Conservation (phyloP, 768 basidiomycete species). For the Naganishia kalamii region DNA sequence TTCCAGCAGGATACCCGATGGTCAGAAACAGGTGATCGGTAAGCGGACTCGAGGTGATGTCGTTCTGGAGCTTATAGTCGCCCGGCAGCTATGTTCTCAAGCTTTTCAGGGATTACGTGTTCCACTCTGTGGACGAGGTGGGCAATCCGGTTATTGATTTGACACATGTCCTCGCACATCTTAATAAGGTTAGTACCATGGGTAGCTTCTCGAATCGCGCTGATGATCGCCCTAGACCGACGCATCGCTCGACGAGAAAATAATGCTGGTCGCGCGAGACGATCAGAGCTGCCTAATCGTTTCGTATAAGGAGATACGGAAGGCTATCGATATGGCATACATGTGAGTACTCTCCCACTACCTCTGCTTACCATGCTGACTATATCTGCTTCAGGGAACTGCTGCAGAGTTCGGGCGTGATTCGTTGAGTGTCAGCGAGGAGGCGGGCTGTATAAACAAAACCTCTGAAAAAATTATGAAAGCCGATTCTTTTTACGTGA, state of each 20-base stretch:
- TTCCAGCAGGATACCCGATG: slow-evolving; percentile 93
- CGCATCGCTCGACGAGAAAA: slow-evolving; percentile 81
- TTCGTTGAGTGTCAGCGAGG: slow-evolving; percentile 5
- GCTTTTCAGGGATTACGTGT: slow-evolving; percentile 95
- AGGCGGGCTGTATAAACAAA: slow-evolving; percentile 17
- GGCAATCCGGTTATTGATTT: slow-evolving; percentile 84
- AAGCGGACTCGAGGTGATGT: not conserved
- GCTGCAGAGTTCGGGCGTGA: slow-evolving; percentile 12
- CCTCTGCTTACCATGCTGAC: not conserved
- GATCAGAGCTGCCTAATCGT: slow-evolving; percentile 94
- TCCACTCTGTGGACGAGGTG: slow-evolving; percentile 89
- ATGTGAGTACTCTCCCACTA: slow-evolving; percentile 52
- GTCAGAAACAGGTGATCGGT: slow-evolving; percentile 94
- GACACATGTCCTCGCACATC: slow-evolving; percentile 78
- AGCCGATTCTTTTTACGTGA: not conserved
- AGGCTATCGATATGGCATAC: slow-evolving; percentile 76
- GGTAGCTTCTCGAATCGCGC: not conserved
- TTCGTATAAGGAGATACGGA: slow-evolving; percentile 82
- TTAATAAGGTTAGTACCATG: slow-evolving; percentile 70
- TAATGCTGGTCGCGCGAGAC: slow-evolving; percentile 91
- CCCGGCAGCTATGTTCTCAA: slow-evolving; percentile 74
- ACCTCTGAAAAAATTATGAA: slow-evolving; percentile 19
- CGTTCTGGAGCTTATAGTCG: not conserved
- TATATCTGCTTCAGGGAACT: slow-evolving; percentile 6
- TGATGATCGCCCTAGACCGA: slow-evolving; percentile 59